A percentile compares a stretch with the other conserved stretches of the same genome.
Conservation (phyloP, 2,329 filamentous ascomycete species). For the Nothophaeocryptopus gaeumannii region DNA sequence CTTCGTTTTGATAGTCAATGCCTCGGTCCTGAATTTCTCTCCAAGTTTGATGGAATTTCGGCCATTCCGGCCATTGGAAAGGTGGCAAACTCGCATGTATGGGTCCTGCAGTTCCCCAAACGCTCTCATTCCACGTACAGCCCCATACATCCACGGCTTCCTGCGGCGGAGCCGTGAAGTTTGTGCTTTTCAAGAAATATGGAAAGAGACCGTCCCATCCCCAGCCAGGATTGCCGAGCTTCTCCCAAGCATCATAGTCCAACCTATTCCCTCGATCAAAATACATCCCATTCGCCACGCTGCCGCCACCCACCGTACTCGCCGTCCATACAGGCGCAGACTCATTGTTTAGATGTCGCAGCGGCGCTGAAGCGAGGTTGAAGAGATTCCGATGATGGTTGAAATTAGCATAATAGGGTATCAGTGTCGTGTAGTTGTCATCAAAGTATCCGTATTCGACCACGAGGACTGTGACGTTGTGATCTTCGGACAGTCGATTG, state of each 20-base stretch:
- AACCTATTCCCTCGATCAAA: conserved; percentile 37
- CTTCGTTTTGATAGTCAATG: conserved; percentile 21
- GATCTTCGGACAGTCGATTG: conserved; percentile 28
- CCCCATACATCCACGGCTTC: conserved; percentile 22
- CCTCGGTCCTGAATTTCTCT: conserved; percentile 7
- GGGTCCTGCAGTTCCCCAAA: conserved; percentile 12
- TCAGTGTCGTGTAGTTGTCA: conserved; percentile 10
- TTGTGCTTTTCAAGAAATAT: conserved; percentile 24
- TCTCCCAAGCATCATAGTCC: conserved; percentile 44
- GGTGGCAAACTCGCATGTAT: conserved; percentile 12
- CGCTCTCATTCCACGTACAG: conserved; percentile 13
- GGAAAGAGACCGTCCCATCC: conserved; percentile 19
- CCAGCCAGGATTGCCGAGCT: conserved; percentile 23
- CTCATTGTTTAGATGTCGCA: conserved; percentile 23
- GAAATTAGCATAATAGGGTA: conserved; percentile 17
- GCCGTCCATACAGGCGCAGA: conserved; percentile 22
- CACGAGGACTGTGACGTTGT: conserved; percentile 31
- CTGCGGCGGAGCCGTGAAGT: conserved; percentile 4
- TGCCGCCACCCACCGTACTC: conserved; percentile 37
- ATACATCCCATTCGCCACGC: conserved; percentile 40
- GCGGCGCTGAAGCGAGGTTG: conserved; percentile 14
- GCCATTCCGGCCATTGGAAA: conserved; percentile 12
- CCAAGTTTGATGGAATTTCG: conserved; percentile 6
- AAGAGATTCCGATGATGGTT: conserved; percentile 8
- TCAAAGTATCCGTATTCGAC: conserved; percentile 31